Evolutionary conservation across 2,329 filamentous ascomycete species (phyloP).

Genomic region (Arthrobotrys musiformis): DNA sequence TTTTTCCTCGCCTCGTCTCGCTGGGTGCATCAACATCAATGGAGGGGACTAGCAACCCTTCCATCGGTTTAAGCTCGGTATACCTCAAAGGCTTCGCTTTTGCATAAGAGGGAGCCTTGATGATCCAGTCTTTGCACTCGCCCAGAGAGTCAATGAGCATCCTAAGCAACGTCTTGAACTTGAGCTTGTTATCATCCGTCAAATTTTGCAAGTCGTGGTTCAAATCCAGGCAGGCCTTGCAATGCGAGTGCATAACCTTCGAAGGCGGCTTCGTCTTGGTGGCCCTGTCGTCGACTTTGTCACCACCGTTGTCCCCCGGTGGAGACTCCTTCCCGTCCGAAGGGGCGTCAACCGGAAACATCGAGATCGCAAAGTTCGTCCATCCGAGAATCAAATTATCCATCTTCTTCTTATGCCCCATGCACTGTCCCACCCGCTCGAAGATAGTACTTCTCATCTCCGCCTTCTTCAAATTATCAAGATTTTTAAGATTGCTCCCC

Average conservation of each 20-base stretch:
- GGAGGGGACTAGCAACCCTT: constrained; percentile 9
- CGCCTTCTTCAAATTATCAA: constrained; percentile 22
- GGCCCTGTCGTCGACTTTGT: background rate
- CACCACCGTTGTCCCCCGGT: background rate
- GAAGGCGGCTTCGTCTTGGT: constrained; percentile 1
- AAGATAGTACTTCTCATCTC: constrained; percentile 22
- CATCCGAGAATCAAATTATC: constrained; percentile 50
- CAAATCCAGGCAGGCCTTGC: constrained; percentile 30
- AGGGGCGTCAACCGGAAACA: constrained; percentile 22
- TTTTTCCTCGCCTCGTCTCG: constrained; percentile 1
- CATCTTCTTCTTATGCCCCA: constrained; percentile 50
- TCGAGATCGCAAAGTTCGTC: constrained; percentile 52
- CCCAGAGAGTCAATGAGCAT: constrained; percentile 49
- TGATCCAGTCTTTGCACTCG: constrained; percentile 50
- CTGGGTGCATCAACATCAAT: constrained; percentile 27
- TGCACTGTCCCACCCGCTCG: constrained; percentile 33
- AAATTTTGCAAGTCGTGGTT: constrained; percentile 48
- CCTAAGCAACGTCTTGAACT: constrained; percentile 41
- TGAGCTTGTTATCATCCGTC: constrained; percentile 42
- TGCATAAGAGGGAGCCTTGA: constrained; percentile 51
- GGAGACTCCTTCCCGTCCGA: constrained; percentile 3
- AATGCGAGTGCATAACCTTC: constrained; percentile 25
- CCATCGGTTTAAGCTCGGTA: constrained; percentile 23
- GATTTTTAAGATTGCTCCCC: background rate
- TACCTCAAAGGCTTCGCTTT: constrained; percentile 46